Evolutionary conservation across 2,329 filamentous ascomycete genomes (phyloP), one percentile per base, ranked within the genome.

Genomic region (Cercospora canescens): DNA sequence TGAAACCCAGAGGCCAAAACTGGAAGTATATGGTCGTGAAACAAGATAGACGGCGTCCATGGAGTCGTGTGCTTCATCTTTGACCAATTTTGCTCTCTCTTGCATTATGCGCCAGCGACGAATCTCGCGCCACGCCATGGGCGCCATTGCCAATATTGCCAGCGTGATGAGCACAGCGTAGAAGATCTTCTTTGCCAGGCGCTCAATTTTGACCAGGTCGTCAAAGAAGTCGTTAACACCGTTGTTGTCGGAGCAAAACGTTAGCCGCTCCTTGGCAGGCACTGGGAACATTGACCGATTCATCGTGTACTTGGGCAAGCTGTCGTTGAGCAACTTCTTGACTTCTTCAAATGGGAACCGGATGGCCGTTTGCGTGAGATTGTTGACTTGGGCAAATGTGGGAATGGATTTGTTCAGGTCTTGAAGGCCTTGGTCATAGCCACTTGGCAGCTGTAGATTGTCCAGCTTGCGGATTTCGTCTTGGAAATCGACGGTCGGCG

Each of bases 11-110:
- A 97, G 86, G 45, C 94, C 94, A 30, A 86, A 81, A 1, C 85
- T 84, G 1, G 92, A 87, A 1, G 93, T 92, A 72, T 90, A 88
- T 1, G 94, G 93, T 24, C 93, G 88, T 35, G 92, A 94, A 34
- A 90, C 88, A 71, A 97, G 91, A 79, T 97, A 96, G 48, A 96
- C 87, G 37, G 94, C 88, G 76, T 98, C 94, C 85, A 97, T 88
- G 0, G 91, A 86, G 74, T 98, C 93, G 75, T 89, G 88, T 32
- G 87, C 86, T 63, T 89, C 83, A 70, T 86, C 82, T 54, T 84
- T 82, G 71, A 96, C 85, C 34, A 93, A 82, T 63, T 84, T 81
- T 24, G 91, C 87, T 65, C 90, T 89, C 70, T 89, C 83, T 77
- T 90, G 87, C 84, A 93, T 91, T 34, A 83, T 85, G 54, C 87